Percentiles rank a stretch among this genome's conserved stretches.
phyloP scores from a whole-genome alignment of 805 yeast species.

The Cyberlindnera mycetangii region DNA sequence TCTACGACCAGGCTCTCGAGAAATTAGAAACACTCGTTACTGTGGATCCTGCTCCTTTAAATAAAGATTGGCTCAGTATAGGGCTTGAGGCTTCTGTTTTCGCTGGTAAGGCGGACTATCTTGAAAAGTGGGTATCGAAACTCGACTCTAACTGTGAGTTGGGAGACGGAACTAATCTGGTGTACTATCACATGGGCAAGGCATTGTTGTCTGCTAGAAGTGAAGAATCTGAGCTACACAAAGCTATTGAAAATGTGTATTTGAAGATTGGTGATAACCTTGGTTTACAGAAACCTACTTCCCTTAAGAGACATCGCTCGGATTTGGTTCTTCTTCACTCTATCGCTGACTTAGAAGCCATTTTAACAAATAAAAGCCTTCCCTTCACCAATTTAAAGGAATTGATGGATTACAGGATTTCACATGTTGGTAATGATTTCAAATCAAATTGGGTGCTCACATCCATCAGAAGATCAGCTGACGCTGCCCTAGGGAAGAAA shows the following conservation, averaged over 20 bases:
- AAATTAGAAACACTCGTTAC: constrained; percentile 20
- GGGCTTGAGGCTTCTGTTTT: constrained; percentile 77
- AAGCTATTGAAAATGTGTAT: constrained; percentile 49
- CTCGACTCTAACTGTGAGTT: constrained; percentile 42
- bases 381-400: constrained; percentile 7
- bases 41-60: constrained; percentile 3
- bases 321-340: constrained; percentile 56
- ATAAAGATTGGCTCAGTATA: constrained; percentile 53
- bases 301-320: constrained; percentile 48
- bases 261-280: constrained; percentile 59
- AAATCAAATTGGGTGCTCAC: constrained; percentile 57
- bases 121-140: constrained; percentile 57
- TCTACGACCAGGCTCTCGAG: constrained; percentile 51
- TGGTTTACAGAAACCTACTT: constrained; percentile 44
- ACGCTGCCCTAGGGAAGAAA: constrained; percentile 27
- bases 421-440: constrained; percentile 48
- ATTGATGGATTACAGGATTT: constrained; percentile 25
- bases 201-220: constrained; percentile 43
- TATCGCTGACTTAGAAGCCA: constrained; percentile 49
- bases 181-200: constrained; percentile 63
- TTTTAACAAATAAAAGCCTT: constrained; percentile 1
- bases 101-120: constrained; percentile 49
- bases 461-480: constrained; percentile 54
- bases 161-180: constrained; percentile 51
- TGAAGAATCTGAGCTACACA: constrained; percentile 34